A percentile compares a stretch with the other conserved stretches of the same genome.
Evolutionary conservation across 2,329 filamentous ascomycete species (phyloP).

Genomic region (Calonectria multiphialidica): DNA sequence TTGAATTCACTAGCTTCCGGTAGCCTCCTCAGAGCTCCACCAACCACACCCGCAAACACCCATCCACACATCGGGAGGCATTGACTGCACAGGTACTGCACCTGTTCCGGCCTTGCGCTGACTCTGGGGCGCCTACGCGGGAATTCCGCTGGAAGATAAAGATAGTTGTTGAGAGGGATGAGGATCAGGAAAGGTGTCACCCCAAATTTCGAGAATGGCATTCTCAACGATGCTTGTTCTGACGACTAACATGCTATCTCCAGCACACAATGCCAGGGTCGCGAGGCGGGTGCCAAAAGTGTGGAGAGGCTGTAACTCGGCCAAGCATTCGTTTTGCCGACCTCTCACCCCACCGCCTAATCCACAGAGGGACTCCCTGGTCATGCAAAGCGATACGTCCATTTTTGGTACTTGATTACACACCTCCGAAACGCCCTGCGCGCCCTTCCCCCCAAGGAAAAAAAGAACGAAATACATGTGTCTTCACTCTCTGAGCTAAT

Average conservation of each 20-base stretch:
- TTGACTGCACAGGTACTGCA: not conserved
- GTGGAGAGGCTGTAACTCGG: constrained; percentile 7
- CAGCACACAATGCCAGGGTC: not conserved
- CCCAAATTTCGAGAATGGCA: not conserved
- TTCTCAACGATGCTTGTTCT: constrained; percentile 8
- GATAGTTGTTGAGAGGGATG: not conserved
- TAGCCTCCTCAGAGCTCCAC: constrained; percentile 23
- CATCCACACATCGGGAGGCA: constrained; percentile 24
- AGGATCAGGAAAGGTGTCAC: not conserved
- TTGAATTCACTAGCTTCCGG: constrained; percentile 31
- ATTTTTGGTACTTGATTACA: not conserved
- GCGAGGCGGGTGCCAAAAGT: not conserved
- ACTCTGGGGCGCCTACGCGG: not conserved
- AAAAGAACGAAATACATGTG: not conserved
- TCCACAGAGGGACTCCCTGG: constrained; percentile 1
- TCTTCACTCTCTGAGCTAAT: not conserved
- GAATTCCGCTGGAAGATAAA: not conserved
- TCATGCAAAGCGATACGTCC: constrained; percentile 9
- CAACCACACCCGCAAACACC: constrained; percentile 27
- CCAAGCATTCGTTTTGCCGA: constrained; percentile 17
- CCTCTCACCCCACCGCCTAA: not conserved
- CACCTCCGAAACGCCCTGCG: constrained; percentile 1
- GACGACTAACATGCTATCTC: constrained; percentile 11
- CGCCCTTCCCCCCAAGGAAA: not conserved
- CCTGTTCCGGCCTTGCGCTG: not conserved